Evolutionary conservation across 805 yeast species (phyloP).

Genomic region (Teunomyces aglyptinius): DNA sequence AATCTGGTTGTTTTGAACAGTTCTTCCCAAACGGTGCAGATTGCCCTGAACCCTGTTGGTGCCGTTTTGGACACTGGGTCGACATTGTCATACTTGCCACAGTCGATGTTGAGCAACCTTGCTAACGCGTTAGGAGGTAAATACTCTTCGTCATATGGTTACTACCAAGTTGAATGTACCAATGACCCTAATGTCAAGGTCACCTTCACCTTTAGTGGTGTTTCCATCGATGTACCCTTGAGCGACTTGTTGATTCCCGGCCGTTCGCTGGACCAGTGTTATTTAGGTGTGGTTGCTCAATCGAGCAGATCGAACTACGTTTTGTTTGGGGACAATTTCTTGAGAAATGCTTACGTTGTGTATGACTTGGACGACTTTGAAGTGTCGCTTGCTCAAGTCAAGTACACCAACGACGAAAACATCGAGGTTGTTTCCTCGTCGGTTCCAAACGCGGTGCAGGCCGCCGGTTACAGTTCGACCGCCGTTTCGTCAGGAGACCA

Average conservation of each 20-base stretch:
- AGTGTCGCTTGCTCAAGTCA: slow-evolving; percentile 46
- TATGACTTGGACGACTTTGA: slow-evolving; percentile 58
- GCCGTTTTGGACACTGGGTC: slow-evolving; percentile 38
- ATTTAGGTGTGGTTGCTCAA: slow-evolving; percentile 17
- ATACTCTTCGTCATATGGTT: slow-evolving; percentile 39
- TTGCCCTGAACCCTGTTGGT: slow-evolving; percentile 17
- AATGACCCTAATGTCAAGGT: slow-evolving; percentile 21
- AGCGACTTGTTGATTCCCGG: slow-evolving; percentile 23
- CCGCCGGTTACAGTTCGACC: slow-evolving; percentile 46
- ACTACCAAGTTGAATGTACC: slow-evolving; percentile 48
- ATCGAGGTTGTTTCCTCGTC: slow-evolving; percentile 45
- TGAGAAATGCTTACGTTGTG: slow-evolving; percentile 63
- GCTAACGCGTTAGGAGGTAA: slow-evolving; percentile 41
- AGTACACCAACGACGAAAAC: slow-evolving; percentile 30
- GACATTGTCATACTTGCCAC: slow-evolving; percentile 44
- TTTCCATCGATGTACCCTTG: slow-evolving; percentile 50
- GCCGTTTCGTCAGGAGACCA: not conserved
- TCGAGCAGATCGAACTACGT: slow-evolving; percentile 12
- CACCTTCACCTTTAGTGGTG: slow-evolving; percentile 58
- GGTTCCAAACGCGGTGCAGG: slow-evolving; percentile 54
- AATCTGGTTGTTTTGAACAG: slow-evolving; percentile 29
- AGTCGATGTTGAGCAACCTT: slow-evolving; percentile 27
- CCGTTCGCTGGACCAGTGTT: slow-evolving; percentile 11
- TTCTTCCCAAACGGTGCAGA: slow-evolving; percentile 8
- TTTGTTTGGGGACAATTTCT: slow-evolving; percentile 64